Evolutionary conservation across 148 eudicot species (phyloP).

Genomic region (Diospyros kaki): DNA sequence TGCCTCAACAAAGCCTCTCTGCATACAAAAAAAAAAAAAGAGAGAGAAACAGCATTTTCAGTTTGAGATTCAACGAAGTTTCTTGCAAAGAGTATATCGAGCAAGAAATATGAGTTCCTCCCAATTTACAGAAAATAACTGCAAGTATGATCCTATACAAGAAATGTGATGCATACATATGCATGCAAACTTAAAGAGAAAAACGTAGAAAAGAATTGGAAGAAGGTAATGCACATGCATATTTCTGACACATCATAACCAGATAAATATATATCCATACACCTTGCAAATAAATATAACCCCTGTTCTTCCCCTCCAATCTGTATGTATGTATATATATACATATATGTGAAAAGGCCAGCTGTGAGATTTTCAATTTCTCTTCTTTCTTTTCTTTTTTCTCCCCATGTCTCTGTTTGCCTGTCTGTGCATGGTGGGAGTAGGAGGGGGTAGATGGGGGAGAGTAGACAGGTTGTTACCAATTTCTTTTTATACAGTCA

Average conservation of each 20-base stretch:
- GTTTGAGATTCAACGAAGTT: neutral
- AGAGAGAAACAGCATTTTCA: neutral
- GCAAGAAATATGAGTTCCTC: slow-evolving; percentile 2
- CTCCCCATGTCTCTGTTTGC: neutral
- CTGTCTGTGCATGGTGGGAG: neutral
- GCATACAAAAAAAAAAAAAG: slow-evolving; percentile 10
- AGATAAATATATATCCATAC: neutral
- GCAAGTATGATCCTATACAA: neutral
- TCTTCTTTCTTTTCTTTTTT: neutral
- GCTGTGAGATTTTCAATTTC: no score
- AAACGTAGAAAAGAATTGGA: neutral
- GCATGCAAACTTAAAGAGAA: neutral
- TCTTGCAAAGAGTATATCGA: neutral
- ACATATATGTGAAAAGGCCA: no score
- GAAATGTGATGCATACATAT: neutral
- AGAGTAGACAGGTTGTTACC: neutral
- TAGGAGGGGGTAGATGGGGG: neutral
- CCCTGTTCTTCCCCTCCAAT: no score
- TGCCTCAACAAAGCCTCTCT: slow-evolving; percentile 94
- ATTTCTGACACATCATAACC: neutral
- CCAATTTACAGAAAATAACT: neutral
- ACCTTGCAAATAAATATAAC: no score
- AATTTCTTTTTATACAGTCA: neutral
- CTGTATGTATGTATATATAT: no score
- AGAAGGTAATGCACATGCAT: neutral